Evolutionary conservation across 2,329 filamentous ascomycete species (phyloP).

Genomic region (Paradendryphiella salina): DNA sequence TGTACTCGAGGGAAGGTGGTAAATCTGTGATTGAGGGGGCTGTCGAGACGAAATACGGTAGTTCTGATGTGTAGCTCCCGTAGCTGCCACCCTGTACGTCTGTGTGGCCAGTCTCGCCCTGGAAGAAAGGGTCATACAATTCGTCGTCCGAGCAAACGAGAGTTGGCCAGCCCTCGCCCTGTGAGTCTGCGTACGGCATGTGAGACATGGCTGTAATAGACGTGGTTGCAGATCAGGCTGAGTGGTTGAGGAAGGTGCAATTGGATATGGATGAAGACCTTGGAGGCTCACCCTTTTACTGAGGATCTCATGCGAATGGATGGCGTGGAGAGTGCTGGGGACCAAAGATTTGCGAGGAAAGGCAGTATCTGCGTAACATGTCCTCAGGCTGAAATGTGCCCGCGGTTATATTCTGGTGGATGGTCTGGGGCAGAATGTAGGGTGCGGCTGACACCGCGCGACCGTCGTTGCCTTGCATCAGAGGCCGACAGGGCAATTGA

Average conservation of each 20-base stretch:
- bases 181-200: constrained; percentile 19
- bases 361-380: constrained; percentile 6
- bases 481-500: constrained; percentile 19
- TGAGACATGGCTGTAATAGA: constrained; percentile 20
- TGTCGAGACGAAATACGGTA: constrained; percentile 26
- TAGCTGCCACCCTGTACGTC: constrained; percentile 15
- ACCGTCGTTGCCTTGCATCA: constrained; percentile 16
- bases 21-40: constrained; percentile 32
- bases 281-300: constrained; percentile 9
- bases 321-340: constrained; percentile 4
- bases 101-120: constrained; percentile 22
- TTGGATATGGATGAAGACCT: constrained; percentile 1
- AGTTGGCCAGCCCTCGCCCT: constrained; percentile 36
- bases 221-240: background rate
- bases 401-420: constrained; percentile 20
- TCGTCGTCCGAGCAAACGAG: constrained; percentile 38
- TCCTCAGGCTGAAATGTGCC: constrained; percentile 15
- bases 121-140: constrained; percentile 35
- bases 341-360: constrained; percentile 4
- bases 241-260: background rate
- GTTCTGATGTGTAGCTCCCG: constrained; percentile 28
- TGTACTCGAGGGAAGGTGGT: constrained; percentile 34
- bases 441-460: constrained; percentile 20
- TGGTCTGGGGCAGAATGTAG: constrained; percentile 11
- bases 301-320: constrained; percentile 16